These are phyloP conservation scores for Corymbia calophylla DNA, from an alignment of 441 rosid genomes.

Conservation along the genomic window DNA sequence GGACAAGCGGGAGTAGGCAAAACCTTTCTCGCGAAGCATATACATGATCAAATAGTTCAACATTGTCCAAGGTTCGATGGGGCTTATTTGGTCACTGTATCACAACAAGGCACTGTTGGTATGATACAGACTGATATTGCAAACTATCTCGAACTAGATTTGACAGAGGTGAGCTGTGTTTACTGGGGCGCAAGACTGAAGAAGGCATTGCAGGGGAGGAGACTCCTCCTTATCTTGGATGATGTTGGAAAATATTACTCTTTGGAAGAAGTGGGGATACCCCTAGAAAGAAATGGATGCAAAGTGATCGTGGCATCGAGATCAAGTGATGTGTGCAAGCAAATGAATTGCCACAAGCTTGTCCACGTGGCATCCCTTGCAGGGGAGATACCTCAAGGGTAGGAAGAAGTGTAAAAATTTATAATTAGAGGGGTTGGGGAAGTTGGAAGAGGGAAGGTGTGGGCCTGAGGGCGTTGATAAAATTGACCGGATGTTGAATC, in stretches of 20 bases:
- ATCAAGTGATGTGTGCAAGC: too few species aligned
- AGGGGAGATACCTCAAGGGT: too few species aligned
- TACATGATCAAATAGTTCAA: neutral
- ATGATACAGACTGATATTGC: neutral
- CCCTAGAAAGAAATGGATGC: too few species aligned
- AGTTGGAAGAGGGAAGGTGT: too few species aligned
- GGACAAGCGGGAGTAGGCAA: neutral
- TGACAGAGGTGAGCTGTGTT: neutral
- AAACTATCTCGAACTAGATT: neutral
- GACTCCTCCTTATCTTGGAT: neutral
- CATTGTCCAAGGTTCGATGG: neutral
- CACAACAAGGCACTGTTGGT: neutral
- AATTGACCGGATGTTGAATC: too few species aligned
- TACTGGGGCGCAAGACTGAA: neutral
- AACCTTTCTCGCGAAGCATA: neutral
- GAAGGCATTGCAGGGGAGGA: neutral
- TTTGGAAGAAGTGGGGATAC: too few species aligned
- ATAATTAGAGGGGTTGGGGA: too few species aligned
- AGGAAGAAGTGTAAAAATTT: too few species aligned
- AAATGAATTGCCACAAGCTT: too few species aligned
- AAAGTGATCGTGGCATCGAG: too few species aligned
- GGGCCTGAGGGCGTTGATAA: too few species aligned
- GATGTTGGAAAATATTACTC: neutral
- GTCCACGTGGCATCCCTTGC: too few species aligned
- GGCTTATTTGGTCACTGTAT: neutral